Evolutionary conservation across 169 alveolate species (phyloP).

Genomic region (Plasmodium ovale): DNA sequence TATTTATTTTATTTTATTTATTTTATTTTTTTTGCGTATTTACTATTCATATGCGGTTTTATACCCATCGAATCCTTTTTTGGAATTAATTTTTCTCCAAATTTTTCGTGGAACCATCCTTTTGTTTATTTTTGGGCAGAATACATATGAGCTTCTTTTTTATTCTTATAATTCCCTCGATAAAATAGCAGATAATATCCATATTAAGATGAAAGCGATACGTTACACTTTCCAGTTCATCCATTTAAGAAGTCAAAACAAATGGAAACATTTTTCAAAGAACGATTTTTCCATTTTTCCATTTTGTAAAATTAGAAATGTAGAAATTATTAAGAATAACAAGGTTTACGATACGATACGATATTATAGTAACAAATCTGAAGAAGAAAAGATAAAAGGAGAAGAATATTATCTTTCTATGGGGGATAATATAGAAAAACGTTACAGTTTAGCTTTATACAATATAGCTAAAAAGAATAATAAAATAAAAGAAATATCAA

Average conservation of each 20-base stretch:
- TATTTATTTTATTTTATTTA: too few species aligned
- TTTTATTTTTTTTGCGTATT: too few species aligned
- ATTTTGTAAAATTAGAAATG: background rate
- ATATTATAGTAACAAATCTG: conserved; percentile 1
- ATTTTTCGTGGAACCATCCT: too few species aligned
- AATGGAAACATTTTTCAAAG: conserved; percentile 15
- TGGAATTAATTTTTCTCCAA: too few species aligned
- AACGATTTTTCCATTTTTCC: conserved; percentile 7
- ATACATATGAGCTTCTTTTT: background rate
- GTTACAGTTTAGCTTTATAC: conserved; percentile 73
- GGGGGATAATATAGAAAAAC: conserved; percentile 76
- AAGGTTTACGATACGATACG: background rate
- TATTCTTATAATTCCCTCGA: background rate
- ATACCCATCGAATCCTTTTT: too few species aligned
- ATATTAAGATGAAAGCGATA: conserved; percentile 15
- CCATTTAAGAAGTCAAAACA: background rate
- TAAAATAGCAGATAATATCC: too few species aligned
- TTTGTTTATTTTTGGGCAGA: background rate
- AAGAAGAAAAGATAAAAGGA: conserved; percentile 23
- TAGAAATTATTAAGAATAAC: background rate
- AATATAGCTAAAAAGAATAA: conserved; percentile 57
- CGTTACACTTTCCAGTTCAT: background rate
- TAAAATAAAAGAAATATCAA: conserved; percentile 61
- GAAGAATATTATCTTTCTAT: conserved; percentile 59
- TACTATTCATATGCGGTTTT: too few species aligned